These are phyloP conservation scores for Stropharia rugosoannulata DNA, from an alignment of 768 basidiomycete species.

Conservation along the genomic window DNA sequence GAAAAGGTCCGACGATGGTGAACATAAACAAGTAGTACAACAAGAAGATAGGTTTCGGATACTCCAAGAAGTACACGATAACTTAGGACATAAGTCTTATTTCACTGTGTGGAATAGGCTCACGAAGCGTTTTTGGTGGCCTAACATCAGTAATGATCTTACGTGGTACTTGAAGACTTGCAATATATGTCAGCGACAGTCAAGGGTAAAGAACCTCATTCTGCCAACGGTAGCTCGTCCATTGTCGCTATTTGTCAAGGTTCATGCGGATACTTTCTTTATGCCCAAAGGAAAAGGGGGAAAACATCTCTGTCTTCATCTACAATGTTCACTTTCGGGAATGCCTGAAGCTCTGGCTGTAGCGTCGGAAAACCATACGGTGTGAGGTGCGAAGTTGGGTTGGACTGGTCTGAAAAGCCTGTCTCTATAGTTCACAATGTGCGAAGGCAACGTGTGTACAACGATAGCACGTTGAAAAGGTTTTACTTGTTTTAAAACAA, in stretches of 20 bases:
- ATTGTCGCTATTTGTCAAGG: constrained; percentile 22
- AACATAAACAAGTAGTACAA: constrained; percentile 19
- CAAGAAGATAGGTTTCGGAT: constrained; percentile 4
- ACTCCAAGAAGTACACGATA: constrained; percentile 15
- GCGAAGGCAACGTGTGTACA: too few species aligned
- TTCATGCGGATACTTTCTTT: constrained; percentile 35
- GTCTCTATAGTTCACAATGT: too few species aligned
- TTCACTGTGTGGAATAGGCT: constrained; percentile 15
- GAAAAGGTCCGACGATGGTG: constrained; percentile 8
- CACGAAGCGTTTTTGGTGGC: constrained; percentile 20
- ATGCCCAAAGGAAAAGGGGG: constrained; percentile 22
- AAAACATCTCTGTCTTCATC: constrained; percentile 14
- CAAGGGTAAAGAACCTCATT: constrained; percentile 19
- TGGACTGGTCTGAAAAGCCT: too few species aligned
- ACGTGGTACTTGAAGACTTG: constrained; percentile 29
- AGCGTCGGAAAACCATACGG: too few species aligned
- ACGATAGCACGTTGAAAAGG: too few species aligned
- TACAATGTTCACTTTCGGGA: not conserved
- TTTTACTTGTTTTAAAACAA: too few species aligned
- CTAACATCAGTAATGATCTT: constrained; percentile 20
- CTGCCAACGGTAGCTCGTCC: constrained; percentile 19
- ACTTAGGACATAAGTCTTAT: constrained; percentile 23
- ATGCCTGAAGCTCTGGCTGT: too few species aligned
- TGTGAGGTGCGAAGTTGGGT: too few species aligned
- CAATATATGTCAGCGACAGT: constrained; percentile 32